These are phyloP conservation scores for Arthrinium puccinioides DNA, from an alignment of 2,329 filamentous ascomycete species.

Conservation along the genomic window DNA sequence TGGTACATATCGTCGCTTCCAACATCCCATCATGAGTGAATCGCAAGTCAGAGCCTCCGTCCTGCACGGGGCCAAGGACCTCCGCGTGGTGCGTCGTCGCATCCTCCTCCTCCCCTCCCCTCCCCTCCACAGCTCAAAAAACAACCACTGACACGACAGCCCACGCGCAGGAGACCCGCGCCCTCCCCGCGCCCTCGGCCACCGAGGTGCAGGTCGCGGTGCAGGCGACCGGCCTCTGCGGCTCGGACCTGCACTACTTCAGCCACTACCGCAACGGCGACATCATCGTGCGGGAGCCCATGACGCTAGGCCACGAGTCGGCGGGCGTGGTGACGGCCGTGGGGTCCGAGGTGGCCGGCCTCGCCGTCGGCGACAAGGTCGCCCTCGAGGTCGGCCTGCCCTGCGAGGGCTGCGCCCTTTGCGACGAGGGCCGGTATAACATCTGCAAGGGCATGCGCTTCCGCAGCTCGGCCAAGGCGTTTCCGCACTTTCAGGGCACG, in stretches of 20 bases:
- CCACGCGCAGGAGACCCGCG: constrained; percentile 41
- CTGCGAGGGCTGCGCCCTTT: constrained; percentile 43
- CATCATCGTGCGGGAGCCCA: constrained; percentile 48
- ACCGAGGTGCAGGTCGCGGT: constrained; percentile 55
- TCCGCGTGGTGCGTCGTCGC: constrained; percentile 41
- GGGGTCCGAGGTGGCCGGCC: constrained; percentile 46
- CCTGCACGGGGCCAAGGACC: constrained; percentile 43
- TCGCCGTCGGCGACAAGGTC: constrained; percentile 64
- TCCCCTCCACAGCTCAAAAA: too few relatives aligned
- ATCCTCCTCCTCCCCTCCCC: too few relatives aligned
- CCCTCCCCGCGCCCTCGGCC: constrained; percentile 43
- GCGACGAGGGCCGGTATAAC: constrained; percentile 51
- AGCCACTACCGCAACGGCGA: constrained; percentile 60
- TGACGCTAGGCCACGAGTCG: constrained; percentile 61
- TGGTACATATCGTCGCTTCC: neutral
- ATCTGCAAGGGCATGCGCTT: constrained; percentile 52
- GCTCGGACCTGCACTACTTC: constrained; percentile 62
- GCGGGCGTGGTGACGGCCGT: constrained; percentile 56
- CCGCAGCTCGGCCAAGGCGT: constrained; percentile 48
- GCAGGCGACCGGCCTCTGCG: constrained; percentile 58
- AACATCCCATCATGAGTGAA: constrained; percentile 10
- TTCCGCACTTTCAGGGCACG: constrained; percentile 52
- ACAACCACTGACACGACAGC: too few relatives aligned
- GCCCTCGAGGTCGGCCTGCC: constrained; percentile 51
- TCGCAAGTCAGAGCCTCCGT: constrained; percentile 41